phyloP scores from a whole-genome alignment of 2,329 filamentous ascomycete species.

The Diaporthe citrichinensis region DNA sequence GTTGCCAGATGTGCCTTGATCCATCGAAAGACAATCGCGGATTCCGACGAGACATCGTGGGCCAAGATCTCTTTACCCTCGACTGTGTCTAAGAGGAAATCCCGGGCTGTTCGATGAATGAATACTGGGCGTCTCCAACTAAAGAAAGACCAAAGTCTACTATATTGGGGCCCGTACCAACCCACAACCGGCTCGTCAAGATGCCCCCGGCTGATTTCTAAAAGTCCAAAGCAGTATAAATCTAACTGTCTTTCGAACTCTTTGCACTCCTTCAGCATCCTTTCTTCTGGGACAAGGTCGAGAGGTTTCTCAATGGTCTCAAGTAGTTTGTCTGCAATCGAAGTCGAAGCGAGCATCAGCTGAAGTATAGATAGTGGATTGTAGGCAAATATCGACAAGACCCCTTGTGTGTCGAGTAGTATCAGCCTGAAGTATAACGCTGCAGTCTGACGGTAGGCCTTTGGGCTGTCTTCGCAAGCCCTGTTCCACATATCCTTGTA shows the following conservation, averaged over 20 bases:
- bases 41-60: neutral
- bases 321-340: neutral
- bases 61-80: neutral
- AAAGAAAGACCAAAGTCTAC: neutral
- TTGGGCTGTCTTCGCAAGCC: neutral
- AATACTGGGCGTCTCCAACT: neutral
- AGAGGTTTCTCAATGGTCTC: neutral
- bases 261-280: neutral
- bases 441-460: neutral
- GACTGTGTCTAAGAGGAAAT: neutral
- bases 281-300: neutral
- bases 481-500: conserved; percentile 30
- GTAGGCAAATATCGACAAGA: accelerated
- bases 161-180: neutral
- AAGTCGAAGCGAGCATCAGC: conserved; percentile 11
- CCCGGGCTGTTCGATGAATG: neutral
- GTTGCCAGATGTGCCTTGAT: neutral
- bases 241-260: neutral
- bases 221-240: neutral
- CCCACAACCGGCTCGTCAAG: neutral
- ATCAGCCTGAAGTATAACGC: conserved; percentile 18
- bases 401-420: neutral
- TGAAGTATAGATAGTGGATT: neutral
- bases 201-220: neutral
- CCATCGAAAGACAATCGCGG: neutral